Percentiles rank a stretch among this genome's conserved stretches.
phyloP scores from a whole-genome alignment of 148 eudicot genomes.

The Diospyros kaki region DNA sequence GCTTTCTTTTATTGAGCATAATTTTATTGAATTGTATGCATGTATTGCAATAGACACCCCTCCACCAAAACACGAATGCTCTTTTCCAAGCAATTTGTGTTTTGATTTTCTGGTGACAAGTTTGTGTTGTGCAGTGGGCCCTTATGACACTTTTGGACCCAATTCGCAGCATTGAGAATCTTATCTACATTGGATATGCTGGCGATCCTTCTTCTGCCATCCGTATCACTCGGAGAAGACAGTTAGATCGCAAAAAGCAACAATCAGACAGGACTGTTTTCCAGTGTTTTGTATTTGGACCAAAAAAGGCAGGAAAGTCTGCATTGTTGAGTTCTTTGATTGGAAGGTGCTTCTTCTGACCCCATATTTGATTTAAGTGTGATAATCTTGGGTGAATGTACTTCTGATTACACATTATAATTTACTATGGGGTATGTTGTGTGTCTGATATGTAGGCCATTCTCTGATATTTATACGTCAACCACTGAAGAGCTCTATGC shows the following conservation, averaged over 20 bases:
- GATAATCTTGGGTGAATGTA: not conserved
- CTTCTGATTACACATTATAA: not conserved
- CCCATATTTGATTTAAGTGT: not conserved
- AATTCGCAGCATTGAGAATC: slow-evolving; percentile 73
- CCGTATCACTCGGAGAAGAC: slow-evolving; percentile 75
- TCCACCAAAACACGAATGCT: too few species aligned
- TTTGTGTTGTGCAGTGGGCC: slow-evolving; percentile 62
- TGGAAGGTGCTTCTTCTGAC: slow-evolving; percentile 48
- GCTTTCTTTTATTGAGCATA: too few species aligned
- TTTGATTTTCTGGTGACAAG: not conserved
- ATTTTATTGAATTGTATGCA: too few species aligned
- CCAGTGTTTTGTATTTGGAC: slow-evolving; percentile 96
- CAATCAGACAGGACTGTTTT: slow-evolving; percentile 82
- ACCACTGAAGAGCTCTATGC: slow-evolving; percentile 62
- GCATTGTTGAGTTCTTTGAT: slow-evolving; percentile 64
- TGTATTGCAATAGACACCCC: too few species aligned
- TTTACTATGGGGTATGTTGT: not conserved
- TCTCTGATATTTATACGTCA: slow-evolving; percentile 45
- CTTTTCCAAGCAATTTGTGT: too few species aligned
- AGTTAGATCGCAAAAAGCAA: slow-evolving; percentile 76
- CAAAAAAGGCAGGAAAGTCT: slow-evolving; percentile 80
- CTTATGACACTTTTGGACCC: slow-evolving; percentile 94
- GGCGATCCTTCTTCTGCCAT: slow-evolving; percentile 84
- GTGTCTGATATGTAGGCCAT: slow-evolving; percentile 46
- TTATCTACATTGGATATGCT: slow-evolving; percentile 76